Conservation (phyloP, 1,284 basidiomycete genomes). For the Cutaneotrichosporon curvatum region DNA sequence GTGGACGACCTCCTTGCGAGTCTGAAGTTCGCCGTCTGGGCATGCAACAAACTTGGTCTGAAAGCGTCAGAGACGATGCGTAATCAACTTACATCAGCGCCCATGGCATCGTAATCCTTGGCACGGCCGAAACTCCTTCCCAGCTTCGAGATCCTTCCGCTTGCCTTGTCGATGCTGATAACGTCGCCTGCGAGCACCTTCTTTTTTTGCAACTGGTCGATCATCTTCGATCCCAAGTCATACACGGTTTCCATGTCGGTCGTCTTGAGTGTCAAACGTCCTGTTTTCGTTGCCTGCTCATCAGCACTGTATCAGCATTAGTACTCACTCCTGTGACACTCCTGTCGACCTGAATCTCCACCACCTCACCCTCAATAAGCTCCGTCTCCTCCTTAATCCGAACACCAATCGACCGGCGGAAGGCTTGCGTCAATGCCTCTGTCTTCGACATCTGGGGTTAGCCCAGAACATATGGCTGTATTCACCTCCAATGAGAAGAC, state of each 20-base stretch:
- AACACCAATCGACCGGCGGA: slow-evolving; percentile 90
- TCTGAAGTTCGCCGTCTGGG: slow-evolving; percentile 96
- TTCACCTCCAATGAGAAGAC: slow-evolving; percentile 79
- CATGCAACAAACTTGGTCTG: slow-evolving; percentile 97
- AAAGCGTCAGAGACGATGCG: neutral
- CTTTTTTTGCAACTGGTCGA: slow-evolving; percentile 91
- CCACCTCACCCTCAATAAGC: slow-evolving; percentile 95
- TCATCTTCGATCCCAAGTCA: slow-evolving; percentile 98
- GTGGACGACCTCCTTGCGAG: slow-evolving; percentile 91
- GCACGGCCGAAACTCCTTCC: slow-evolving; percentile 92
- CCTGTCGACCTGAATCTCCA: slow-evolving; percentile 96
- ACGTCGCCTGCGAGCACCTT: slow-evolving; percentile 96
- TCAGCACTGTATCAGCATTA: neutral
- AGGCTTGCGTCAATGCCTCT: slow-evolving; percentile 93
- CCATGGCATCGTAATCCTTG: slow-evolving; percentile 97
- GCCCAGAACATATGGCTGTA: slow-evolving; percentile 9
- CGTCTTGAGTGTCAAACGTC: slow-evolving; percentile 94
- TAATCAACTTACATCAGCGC: slow-evolving; percentile 70
- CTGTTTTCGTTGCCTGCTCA: slow-evolving; percentile 86
- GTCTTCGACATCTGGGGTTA: slow-evolving; percentile 85
- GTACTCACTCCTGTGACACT: slow-evolving; percentile 83
- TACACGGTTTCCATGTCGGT: slow-evolving; percentile 99
- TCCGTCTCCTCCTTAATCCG: slow-evolving; percentile 97
- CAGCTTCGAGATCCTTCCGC: slow-evolving; percentile 94
- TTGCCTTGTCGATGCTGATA: slow-evolving; percentile 92